phyloP scores from a whole-genome alignment of 306 rosid genomes.

The Cajanus cajan region DNA sequence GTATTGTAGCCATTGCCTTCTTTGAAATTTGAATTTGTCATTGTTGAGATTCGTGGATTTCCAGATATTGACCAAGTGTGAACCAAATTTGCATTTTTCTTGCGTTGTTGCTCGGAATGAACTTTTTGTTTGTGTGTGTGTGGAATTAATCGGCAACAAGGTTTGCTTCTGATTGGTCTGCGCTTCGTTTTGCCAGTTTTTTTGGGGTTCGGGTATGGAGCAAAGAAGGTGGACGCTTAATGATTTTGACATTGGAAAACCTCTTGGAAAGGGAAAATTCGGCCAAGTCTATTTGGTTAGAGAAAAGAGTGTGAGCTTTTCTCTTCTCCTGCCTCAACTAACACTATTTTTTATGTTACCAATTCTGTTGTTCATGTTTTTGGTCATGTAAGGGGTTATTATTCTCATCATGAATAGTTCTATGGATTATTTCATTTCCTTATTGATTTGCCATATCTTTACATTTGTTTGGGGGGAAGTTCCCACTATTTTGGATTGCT shows the following conservation, averaged over 20 bases:
- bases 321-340: background rate
- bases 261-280: constrained; percentile 96
- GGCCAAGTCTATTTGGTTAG: constrained; percentile 99
- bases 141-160: background rate
- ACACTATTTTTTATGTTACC: background rate
- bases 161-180: background rate
- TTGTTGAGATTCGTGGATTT: no score
- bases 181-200: constrained; percentile 43
- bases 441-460: background rate
- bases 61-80: no score
- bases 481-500: background rate
- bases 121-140: no score
- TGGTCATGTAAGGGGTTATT: no score
- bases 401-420: background rate
- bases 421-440: background rate
- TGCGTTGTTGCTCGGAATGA: background rate
- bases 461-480: background rate
- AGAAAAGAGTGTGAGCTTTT: constrained; percentile 73
- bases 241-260: constrained; percentile 94
- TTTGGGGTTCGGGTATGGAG: constrained; percentile 64
- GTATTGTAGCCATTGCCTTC: no score
- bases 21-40: no score
- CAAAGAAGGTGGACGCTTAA: constrained; percentile 83
- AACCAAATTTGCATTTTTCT: no score
- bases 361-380: background rate